Evolutionary conservation across 2,329 filamentous ascomycete species (phyloP).

Genomic region (Pseudovirgaria hyperparasitica): DNA sequence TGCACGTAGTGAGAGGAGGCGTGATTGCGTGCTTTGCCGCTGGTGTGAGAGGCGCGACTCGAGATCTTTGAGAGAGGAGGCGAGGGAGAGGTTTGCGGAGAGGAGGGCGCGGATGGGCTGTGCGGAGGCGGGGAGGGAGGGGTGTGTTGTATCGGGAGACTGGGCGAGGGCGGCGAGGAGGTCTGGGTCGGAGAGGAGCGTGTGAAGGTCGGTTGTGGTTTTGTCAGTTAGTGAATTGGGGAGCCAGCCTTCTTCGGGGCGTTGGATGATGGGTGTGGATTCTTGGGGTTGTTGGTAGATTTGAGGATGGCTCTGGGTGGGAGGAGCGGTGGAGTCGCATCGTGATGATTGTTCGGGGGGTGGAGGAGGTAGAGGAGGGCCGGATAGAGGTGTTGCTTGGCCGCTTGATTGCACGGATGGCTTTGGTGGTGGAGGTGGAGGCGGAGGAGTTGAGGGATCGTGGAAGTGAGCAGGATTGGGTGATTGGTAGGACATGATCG

Average conservation of each 20-base stretch:
- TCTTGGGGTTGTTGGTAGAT: constrained; percentile 9
- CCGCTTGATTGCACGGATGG: constrained; percentile 28
- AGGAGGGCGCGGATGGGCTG: constrained; percentile 52
- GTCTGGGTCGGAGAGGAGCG: constrained; percentile 49
- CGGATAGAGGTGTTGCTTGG: constrained; percentile 27
- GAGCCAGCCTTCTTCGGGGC: constrained; percentile 57
- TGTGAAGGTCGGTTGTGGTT: constrained; percentile 67
- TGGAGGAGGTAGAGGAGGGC: constrained; percentile 32
- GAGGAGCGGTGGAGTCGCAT: constrained; percentile 10
- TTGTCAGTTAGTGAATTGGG: constrained; percentile 67
- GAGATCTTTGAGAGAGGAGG: constrained; percentile 47
- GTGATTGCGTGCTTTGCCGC: constrained; percentile 62
- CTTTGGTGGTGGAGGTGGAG: constrained; percentile 35
- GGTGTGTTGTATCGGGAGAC: constrained; percentile 54
- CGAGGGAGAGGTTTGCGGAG: constrained; percentile 58
- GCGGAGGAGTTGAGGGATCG: constrained; percentile 33
- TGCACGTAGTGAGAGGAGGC: constrained; percentile 69
- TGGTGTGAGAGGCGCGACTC: constrained; percentile 47
- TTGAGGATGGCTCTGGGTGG: constrained; percentile 9
- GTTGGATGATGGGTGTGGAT: constrained; percentile 11
- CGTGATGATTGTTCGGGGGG: constrained; percentile 21
- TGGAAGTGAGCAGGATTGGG: no score
- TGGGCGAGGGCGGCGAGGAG: constrained; percentile 66
- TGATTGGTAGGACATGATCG: no score
- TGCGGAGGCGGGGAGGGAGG: constrained; percentile 55